Percentiles rank a stretch among this genome's conserved stretches.
Conservation (phyloP, 225 moss, liverwort and hornwort species). For the Straminergon stramineum region DNA sequence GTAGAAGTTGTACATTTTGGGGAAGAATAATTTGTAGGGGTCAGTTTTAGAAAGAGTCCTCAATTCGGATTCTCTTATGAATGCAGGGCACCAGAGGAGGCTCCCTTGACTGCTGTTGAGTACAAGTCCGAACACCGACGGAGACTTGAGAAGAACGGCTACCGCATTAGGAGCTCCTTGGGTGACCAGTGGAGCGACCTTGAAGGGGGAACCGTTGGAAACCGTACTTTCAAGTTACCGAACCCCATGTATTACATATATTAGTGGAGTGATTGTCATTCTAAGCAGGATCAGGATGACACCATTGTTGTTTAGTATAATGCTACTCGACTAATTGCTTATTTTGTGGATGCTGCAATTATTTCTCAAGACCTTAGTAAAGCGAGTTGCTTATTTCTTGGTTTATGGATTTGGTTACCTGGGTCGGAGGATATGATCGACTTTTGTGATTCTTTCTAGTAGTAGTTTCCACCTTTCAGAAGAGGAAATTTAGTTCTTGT, state of each 20-base stretch:
- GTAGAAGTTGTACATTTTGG: background rate
- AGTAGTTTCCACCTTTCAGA: background rate
- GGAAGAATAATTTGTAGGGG: background rate
- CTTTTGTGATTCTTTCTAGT: background rate
- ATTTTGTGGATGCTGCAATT: background rate
- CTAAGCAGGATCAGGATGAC: background rate
- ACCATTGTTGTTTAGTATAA: background rate
- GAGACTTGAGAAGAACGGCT: slow-evolving; percentile 53
- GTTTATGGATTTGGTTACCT: background rate
- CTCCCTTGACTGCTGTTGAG: slow-evolving; percentile 38
- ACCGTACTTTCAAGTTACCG: slow-evolving; percentile 88
- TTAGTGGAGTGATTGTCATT: slow-evolving; percentile 1
- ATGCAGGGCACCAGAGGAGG: slow-evolving; percentile 32
- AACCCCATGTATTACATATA: slow-evolving; percentile 96
- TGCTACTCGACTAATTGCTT: background rate
- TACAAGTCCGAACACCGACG: slow-evolving; percentile 63
- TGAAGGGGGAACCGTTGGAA: slow-evolving; percentile 45
- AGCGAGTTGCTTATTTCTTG: background rate
- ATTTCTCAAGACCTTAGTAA: background rate
- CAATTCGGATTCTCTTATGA: background rate
- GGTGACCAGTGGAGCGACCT: slow-evolving; percentile 99
- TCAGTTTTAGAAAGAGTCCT: background rate
- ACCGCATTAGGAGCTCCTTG: slow-evolving; percentile 49
- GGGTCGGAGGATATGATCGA: background rate
- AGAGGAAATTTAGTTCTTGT: no score